Percentiles rank a stretch among this genome's conserved stretches.
Evolutionary conservation across 2,329 filamentous ascomycete species (phyloP).

Genomic region (Neofusicoccum cordaticola): DNA sequence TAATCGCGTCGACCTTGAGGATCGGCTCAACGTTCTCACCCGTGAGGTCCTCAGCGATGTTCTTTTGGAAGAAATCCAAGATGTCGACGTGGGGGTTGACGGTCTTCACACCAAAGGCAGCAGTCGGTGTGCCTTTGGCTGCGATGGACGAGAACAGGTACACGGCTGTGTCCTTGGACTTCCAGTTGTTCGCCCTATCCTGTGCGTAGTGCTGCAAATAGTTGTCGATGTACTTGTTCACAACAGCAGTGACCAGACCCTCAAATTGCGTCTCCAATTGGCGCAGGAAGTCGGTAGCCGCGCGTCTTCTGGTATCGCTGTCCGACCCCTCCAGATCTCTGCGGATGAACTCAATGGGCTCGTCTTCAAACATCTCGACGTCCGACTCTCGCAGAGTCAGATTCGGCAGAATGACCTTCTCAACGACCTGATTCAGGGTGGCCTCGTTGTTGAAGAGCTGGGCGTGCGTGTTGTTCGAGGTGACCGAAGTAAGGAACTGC

Average conservation of each 20-base stretch:
- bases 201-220: conserved; percentile 75
- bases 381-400: conserved; percentile 89
- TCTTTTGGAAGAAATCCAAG: conserved; percentile 89
- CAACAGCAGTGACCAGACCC: conserved; percentile 77
- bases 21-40: conserved; percentile 73
- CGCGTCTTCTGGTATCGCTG: conserved; percentile 85
- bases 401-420: conserved; percentile 94
- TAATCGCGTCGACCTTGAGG: conserved; percentile 95
- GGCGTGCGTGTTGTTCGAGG: conserved; percentile 73
- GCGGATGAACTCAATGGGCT: conserved; percentile 97
- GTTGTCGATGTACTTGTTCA: conserved; percentile 80
- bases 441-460: conserved; percentile 79
- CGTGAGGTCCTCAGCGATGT: conserved; percentile 86
- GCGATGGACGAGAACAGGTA: conserved; percentile 95
- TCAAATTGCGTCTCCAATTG: conserved; percentile 90
- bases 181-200: conserved; percentile 73
- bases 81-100: conserved; percentile 81
- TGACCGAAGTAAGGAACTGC: conserved; percentile 89
- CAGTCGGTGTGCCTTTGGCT: conserved; percentile 83
- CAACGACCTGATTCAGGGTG: conserved; percentile 80
- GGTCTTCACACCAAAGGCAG: conserved; percentile 83
- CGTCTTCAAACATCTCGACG: conserved; percentile 93
- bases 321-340: conserved; percentile 94
- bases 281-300: conserved; percentile 90
- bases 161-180: conserved; percentile 95